These are phyloP conservation scores for Pleurotus tuber-regium DNA, from an alignment of 768 basidiomycete genomes.

Conservation along the genomic window DNA sequence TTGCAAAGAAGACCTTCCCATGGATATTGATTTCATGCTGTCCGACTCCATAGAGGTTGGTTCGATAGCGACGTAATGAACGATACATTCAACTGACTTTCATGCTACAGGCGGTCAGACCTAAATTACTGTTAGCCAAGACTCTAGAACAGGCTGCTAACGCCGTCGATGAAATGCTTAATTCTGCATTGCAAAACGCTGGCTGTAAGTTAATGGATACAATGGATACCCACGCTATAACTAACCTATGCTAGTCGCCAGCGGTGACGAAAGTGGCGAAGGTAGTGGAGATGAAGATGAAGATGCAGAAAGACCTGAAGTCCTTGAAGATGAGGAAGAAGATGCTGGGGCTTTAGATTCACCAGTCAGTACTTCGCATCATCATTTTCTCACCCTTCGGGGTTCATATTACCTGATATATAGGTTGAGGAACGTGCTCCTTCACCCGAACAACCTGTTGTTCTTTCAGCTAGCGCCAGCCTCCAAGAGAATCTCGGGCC, in stretches of 20 bases:
- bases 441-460: conserved; percentile 79
- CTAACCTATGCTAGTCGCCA: conserved; percentile 18
- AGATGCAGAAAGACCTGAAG: conserved; percentile 42
- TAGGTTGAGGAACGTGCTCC: conserved; percentile 69
- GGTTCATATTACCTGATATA: background rate
- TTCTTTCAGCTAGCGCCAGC: conserved; percentile 55
- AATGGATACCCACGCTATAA: conserved; percentile 7
- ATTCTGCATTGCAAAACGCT: conserved; percentile 55
- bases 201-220: conserved; percentile 39
- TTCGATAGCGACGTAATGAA: background rate
- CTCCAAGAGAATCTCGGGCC: conserved; percentile 75
- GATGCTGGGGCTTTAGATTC: conserved; percentile 52
- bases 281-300: conserved; percentile 69
- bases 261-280: conserved; percentile 55
- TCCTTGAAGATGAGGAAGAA: conserved; percentile 65
- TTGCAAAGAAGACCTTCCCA: conserved; percentile 88
- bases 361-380: conserved; percentile 40
- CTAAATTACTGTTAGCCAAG: conserved; percentile 69
- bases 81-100: conserved; percentile 5
- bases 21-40: conserved; percentile 98
- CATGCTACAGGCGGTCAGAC: conserved; percentile 70
- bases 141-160: conserved; percentile 81
- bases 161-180: conserved; percentile 91
- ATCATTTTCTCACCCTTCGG: background rate
- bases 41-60: conserved; percentile 89